Conservation (phyloP, 2,329 filamentous ascomycete genomes). For the Cladophialophora bantiana region DNA sequence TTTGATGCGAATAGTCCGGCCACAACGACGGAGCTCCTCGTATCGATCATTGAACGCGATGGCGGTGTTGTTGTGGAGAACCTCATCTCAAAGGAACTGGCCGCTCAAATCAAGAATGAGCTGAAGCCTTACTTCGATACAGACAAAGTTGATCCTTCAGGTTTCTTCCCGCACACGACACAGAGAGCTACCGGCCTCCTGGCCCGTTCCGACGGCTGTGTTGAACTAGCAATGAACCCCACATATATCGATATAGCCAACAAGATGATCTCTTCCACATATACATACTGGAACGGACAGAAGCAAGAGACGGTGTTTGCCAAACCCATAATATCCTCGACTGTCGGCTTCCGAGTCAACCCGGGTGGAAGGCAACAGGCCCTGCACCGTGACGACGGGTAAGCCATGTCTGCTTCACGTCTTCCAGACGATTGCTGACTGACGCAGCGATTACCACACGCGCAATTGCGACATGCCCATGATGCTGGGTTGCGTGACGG, state of each 20-base stretch:
- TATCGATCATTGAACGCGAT: slow-evolving; percentile 32
- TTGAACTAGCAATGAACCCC: slow-evolving; percentile 49
- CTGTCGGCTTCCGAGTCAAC: slow-evolving; percentile 43
- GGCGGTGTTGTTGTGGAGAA: slow-evolving; percentile 40
- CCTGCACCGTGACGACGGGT: slow-evolving; percentile 44
- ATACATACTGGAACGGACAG: slow-evolving; percentile 47
- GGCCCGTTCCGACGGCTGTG: slow-evolving; percentile 48
- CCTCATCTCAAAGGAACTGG: slow-evolving; percentile 32
- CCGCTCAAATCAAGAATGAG: slow-evolving; percentile 37
- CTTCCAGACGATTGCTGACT: slow-evolving; percentile 45
- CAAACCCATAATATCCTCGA: slow-evolving; percentile 44
- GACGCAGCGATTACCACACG: slow-evolving; percentile 39
- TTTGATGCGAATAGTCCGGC: slow-evolving; percentile 32
- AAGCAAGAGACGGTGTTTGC: slow-evolving; percentile 32
- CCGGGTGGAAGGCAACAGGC: slow-evolving; percentile 40
- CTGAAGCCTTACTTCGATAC: slow-evolving; percentile 40
- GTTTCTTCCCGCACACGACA: slow-evolving; percentile 44
- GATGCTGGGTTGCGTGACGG: slow-evolving; percentile 51
- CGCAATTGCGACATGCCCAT: slow-evolving; percentile 48
- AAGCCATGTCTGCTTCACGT: slow-evolving; percentile 37
- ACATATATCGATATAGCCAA: slow-evolving; percentile 48
- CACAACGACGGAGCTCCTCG: slow-evolving; percentile 30
- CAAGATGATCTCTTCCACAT: slow-evolving; percentile 47
- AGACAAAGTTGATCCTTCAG: slow-evolving; percentile 36
- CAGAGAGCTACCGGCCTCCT: slow-evolving; percentile 49